These are phyloP conservation scores for Rhizoclosmatium sp. DNA, from an alignment of 192 early-diverging fungal species.

Conservation along the genomic window DNA sequence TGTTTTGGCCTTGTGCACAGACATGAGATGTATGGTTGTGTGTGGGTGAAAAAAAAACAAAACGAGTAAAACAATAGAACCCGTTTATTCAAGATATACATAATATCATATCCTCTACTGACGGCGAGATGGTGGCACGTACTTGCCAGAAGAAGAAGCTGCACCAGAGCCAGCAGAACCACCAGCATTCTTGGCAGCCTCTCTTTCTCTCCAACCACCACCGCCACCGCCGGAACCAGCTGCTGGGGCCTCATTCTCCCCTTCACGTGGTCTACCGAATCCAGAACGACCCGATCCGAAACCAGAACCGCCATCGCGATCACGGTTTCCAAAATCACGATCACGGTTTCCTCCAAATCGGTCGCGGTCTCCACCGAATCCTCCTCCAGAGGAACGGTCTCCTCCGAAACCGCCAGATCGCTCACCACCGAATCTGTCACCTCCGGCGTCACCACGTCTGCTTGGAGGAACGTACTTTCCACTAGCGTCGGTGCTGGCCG, in stretches of 20 bases:
- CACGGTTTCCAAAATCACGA: conserved; percentile 15
- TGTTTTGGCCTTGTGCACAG: background rate
- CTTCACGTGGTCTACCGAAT: background rate
- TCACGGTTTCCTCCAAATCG: conserved; percentile 9
- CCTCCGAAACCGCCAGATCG: background rate
- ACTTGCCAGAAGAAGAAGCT: conserved; percentile 8
- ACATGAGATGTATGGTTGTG: background rate
- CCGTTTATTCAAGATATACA: background rate
- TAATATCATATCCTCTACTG: background rate
- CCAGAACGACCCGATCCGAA: background rate
- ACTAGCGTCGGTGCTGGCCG: background rate
- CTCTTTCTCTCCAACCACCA: conserved; percentile 17
- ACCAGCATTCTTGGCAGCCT: background rate
- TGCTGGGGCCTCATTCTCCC: background rate
- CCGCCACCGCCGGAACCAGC: background rate
- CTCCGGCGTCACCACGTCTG: conserved; percentile 12
- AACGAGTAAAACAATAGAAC: background rate
- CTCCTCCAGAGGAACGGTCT: background rate
- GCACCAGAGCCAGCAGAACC: background rate
- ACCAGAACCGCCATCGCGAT: background rate
- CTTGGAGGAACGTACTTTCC: conserved; percentile 39
- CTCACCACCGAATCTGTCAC: conserved; percentile 11
- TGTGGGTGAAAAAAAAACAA: background rate
- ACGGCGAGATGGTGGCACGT: conserved; percentile 11
- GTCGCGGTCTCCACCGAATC: conserved; percentile 7